phyloP scores from a whole-genome alignment of 164 flowering plant species.

The Vitis riparia region DNA sequence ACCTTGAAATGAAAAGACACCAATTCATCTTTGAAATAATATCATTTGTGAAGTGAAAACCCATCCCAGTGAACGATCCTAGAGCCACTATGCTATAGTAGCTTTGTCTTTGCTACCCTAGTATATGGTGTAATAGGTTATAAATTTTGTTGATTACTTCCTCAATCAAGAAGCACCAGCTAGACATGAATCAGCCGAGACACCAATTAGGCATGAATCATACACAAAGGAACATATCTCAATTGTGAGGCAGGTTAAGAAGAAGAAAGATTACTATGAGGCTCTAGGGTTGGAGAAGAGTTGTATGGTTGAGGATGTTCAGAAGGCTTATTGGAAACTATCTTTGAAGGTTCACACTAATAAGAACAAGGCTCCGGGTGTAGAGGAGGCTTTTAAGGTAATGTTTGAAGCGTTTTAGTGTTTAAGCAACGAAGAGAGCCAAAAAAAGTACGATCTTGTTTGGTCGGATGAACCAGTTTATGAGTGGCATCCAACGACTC shows the following conservation, averaged over 20 bases:
- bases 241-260: conserved; percentile 68
- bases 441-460: conserved; percentile 60
- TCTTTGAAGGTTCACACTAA: conserved; percentile 93
- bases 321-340: conserved; percentile 80
- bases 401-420: conserved; percentile 95
- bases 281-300: conserved; percentile 71
- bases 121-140: no score
- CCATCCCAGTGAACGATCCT: no score
- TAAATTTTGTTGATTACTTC: no score
- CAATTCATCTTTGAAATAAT: no score
- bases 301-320: conserved; percentile 73
- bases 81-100: no score
- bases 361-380: conserved; percentile 58
- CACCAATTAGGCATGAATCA: no score
- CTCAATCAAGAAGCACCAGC: no score
- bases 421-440: conserved; percentile 65
- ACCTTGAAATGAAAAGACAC: no score
- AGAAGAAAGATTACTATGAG: conserved; percentile 80
- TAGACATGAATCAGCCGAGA: no score
- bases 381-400: conserved; percentile 89
- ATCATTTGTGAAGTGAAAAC: no score
- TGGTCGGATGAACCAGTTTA: conserved; percentile 67
- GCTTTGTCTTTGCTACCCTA: no score
- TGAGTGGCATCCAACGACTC: conserved; percentile 38
- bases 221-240: conserved; percentile 74